These are phyloP conservation scores for Pseudomonodictys pantanalensis DNA, from an alignment of 495 filamentous ascomycete genomes.

Conservation along the genomic window DNA sequence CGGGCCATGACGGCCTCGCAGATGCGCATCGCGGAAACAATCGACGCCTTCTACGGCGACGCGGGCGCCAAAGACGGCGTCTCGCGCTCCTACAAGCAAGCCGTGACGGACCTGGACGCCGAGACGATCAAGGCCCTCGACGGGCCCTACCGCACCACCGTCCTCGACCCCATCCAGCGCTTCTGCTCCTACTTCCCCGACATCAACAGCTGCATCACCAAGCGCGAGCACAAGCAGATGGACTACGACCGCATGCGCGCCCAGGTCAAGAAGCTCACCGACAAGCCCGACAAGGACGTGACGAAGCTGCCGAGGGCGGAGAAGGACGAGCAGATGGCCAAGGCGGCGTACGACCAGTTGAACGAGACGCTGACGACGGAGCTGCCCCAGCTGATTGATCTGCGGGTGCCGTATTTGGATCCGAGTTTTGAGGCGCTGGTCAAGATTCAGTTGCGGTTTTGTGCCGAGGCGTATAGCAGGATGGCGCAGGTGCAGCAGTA, in stretches of 20 bases:
- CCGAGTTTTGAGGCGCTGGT: conserved; percentile 95
- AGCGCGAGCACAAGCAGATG: conserved; percentile 93
- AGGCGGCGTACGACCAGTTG: conserved; percentile 86
- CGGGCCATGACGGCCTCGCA: conserved; percentile 99
- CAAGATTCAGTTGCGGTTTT: conserved; percentile 97
- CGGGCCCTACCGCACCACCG: conserved; percentile 92
- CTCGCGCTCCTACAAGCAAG: conserved; percentile 93
- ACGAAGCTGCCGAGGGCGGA: conserved; percentile 91
- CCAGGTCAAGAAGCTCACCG: conserved; percentile 91
- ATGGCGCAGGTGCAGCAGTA: conserved; percentile 99
- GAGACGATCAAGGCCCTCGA: conserved; percentile 98
- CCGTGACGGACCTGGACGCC: conserved; percentile 93
- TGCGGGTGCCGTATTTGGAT: conserved; percentile 94
- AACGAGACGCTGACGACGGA: conserved; percentile 94
- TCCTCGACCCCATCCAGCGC: conserved; percentile 87
- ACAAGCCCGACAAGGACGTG: conserved; percentile 98
- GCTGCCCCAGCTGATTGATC: conserved; percentile 94
- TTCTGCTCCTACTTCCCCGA: conserved; percentile 99
- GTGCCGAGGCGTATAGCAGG: conserved; percentile 90
- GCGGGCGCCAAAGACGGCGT: conserved; percentile 92
- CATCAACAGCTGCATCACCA: conserved; percentile 99
- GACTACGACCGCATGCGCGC: conserved; percentile 96
- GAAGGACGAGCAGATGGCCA: conserved; percentile 90
- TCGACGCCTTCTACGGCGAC: conserved; percentile 98
- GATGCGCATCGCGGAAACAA: conserved; percentile 98